Conservation (phyloP, 305 asterid genomes). For the Coffea humblotiana region DNA sequence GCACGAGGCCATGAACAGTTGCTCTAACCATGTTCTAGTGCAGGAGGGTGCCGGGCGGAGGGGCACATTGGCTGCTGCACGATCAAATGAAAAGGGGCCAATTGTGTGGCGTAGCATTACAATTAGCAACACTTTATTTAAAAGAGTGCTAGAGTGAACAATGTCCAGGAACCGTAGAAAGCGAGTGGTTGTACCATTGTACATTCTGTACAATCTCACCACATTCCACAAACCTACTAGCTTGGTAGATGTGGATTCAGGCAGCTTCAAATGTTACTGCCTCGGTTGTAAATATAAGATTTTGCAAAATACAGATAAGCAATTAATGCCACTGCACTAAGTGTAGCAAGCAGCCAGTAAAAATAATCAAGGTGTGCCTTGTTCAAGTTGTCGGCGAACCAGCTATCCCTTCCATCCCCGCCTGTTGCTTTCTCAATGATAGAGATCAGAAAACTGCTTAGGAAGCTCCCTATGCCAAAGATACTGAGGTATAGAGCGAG, state of each 20-base stretch:
- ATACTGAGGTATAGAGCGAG: conserved; percentile 18
- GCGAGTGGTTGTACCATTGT: no score
- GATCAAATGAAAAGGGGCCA: background rate
- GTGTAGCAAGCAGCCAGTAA: conserved; percentile 18
- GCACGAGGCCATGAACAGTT: background rate
- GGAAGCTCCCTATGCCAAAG: conserved; percentile 17
- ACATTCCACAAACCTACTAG: background rate
- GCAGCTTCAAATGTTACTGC: background rate
- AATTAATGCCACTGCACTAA: background rate
- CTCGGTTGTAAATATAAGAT: background rate
- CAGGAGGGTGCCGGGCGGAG: background rate
- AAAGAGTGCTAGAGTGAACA: no score
- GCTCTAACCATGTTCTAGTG: no score
- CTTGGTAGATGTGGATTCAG: background rate
- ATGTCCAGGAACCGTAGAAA: no score
- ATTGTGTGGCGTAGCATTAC: background rate
- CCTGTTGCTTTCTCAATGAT: conserved; percentile 13
- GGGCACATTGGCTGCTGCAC: background rate
- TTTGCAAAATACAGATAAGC: background rate
- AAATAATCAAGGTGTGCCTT: conserved; percentile 20
- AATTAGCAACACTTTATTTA: background rate
- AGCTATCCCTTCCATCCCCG: background rate
- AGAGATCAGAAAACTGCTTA: conserved; percentile 19
- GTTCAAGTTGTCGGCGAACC: conserved; percentile 20
- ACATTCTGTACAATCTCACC: background rate